Evolutionary conservation across 106 monocot species (phyloP).

Genomic region (Hemerocallis citrina): DNA sequence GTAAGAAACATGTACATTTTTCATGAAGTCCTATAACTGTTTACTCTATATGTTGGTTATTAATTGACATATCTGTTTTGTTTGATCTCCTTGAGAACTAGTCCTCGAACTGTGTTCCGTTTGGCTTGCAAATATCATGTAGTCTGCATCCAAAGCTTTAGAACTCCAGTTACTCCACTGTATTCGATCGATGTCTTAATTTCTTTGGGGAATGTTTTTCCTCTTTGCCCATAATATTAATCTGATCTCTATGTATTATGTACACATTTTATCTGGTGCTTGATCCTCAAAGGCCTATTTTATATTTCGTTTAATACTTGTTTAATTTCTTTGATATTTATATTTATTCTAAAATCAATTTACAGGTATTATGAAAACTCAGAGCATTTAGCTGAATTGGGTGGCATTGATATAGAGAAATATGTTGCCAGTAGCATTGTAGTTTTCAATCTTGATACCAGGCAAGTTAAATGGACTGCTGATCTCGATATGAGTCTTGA

Average conservation of each 20-base stretch:
- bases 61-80: neutral
- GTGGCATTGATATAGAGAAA: slow-evolving; percentile 78
- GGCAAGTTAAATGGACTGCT: slow-evolving; percentile 86
- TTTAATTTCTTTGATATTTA: too few relatives aligned
- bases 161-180: neutral
- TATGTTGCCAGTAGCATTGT: slow-evolving; percentile 90
- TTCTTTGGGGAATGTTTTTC: neutral
- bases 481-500: slow-evolving; percentile 84
- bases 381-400: slow-evolving; percentile 69
- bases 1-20: neutral
- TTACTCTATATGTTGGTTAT: neutral
- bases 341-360: too few relatives aligned
- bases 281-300: neutral
- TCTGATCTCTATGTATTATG: neutral
- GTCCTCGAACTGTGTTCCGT: neutral
- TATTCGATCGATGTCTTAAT: slow-evolving; percentile 1
- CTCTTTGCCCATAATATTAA: neutral
- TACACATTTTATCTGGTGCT: neutral
- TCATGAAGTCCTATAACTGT: neutral
- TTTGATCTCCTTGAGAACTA: neutral
- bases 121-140: neutral
- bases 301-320: too few relatives aligned
- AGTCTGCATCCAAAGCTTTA: neutral
- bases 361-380: slow-evolving; percentile 86
- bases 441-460: slow-evolving; percentile 94